These are phyloP conservation scores for Boletus sensibilis DNA, from an alignment of 768 basidiomycete species.

Conservation along the genomic window DNA sequence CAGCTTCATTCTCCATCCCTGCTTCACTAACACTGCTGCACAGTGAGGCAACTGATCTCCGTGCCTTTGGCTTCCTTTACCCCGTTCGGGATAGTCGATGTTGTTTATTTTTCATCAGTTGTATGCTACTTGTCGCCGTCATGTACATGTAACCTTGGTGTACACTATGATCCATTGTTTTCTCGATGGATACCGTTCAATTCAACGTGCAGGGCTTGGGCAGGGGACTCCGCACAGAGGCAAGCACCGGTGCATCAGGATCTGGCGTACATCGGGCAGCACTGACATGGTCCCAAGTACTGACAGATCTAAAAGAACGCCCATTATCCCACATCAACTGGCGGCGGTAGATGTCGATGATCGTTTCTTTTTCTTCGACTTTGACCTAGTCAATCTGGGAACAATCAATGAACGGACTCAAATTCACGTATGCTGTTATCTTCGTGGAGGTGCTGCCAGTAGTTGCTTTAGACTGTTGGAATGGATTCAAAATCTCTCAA, in stretches of 20 bases:
- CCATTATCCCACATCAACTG: constrained; percentile 5
- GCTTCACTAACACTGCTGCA: not conserved
- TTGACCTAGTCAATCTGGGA: constrained; percentile 7
- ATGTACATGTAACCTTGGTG: constrained; percentile 4
- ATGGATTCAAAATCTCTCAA: constrained; percentile 21
- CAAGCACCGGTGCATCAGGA: not conserved
- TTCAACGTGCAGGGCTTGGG: not conserved
- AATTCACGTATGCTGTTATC: constrained; percentile 19
- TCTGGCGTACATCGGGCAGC: not conserved
- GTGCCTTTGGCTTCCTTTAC: not conserved
- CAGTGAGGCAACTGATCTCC: constrained; percentile 2
- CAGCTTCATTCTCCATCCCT: not conserved
- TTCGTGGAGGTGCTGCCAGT: constrained; percentile 1
- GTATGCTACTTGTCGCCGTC: not conserved
- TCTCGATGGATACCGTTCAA: not conserved
- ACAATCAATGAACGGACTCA: not conserved
- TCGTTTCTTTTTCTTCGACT: constrained; percentile 21
- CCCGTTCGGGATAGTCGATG: not conserved
- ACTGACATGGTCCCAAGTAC: not conserved
- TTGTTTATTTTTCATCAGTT: constrained; percentile 11
- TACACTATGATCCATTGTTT: constrained; percentile 1
- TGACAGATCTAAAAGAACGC: not conserved
- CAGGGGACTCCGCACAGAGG: not conserved
- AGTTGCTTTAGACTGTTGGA: constrained; percentile 3
- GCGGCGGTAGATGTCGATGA: not conserved